Conservation (phyloP, 495 filamentous ascomycete genomes). For the Talaromyces wortmannii region DNA sequence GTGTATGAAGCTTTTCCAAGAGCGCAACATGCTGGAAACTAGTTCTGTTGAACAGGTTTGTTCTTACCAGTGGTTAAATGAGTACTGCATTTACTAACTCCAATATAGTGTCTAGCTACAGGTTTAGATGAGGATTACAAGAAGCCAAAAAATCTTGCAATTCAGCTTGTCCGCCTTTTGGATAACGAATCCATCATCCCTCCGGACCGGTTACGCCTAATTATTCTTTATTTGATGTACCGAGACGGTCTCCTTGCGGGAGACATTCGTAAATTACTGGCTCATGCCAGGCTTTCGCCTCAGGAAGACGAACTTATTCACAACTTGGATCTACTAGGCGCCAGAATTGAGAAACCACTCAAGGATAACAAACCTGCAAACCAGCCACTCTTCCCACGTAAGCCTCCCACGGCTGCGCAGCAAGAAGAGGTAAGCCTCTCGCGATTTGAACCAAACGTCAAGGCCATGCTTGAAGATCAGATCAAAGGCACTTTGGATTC, state of each 20-base stretch:
- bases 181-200: slow-evolving; percentile 68
- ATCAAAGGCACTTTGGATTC: slow-evolving; percentile 48
- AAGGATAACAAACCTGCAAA: slow-evolving; percentile 65
- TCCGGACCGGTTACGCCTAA: slow-evolving; percentile 73
- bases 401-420: slow-evolving; percentile 35
- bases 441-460: slow-evolving; percentile 47
- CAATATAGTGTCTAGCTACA: slow-evolving; percentile 68
- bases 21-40: slow-evolving; percentile 76
- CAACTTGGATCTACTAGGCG: slow-evolving; percentile 80
- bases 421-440: slow-evolving; percentile 47
- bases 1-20: slow-evolving; percentile 87
- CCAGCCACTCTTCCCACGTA: slow-evolving; percentile 61
- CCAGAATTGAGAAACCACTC: slow-evolving; percentile 61
- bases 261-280: slow-evolving; percentile 77
- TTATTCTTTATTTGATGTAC: slow-evolving; percentile 80
- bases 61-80: neutral
- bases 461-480: slow-evolving; percentile 64
- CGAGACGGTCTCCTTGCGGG: slow-evolving; percentile 81
- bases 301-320: slow-evolving; percentile 64
- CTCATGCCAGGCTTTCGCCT: slow-evolving; percentile 71
- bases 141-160: slow-evolving; percentile 81
- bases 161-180: slow-evolving; percentile 76
- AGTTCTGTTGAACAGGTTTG: slow-evolving; percentile 72
- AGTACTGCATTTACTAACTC: slow-evolving; percentile 2
- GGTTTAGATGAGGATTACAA: slow-evolving; percentile 89